Percentiles rank a stretch among this genome's conserved stretches.
phyloP scores from a whole-genome alignment of 768 basidiomycete species.

The Podaxis carcinomalis region DNA sequence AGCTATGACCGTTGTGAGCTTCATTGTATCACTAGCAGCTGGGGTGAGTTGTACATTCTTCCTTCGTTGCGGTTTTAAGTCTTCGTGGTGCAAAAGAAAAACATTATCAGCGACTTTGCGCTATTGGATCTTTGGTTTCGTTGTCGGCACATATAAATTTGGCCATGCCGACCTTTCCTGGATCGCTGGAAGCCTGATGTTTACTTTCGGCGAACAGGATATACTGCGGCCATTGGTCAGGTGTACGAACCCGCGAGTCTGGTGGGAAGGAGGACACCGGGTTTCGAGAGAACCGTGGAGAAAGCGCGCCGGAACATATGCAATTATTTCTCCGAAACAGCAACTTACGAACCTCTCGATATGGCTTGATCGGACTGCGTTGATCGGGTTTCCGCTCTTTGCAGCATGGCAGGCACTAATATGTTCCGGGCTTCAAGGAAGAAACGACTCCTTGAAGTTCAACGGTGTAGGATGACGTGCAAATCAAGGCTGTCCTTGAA shows the following conservation, averaged over 20 bases:
- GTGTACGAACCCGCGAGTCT: not conserved
- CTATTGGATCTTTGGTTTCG: not conserved
- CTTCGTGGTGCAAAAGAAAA: no score
- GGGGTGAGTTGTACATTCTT: not conserved
- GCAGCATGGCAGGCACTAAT: no score
- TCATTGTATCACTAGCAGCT: not conserved
- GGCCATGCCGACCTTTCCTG: not conserved
- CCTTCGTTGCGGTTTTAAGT: not conserved
- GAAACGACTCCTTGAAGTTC: no score
- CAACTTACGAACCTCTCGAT: not conserved
- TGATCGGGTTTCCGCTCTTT: no score
- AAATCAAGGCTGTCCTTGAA: no score
- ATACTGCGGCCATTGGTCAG: not conserved
- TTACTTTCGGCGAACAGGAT: not conserved
- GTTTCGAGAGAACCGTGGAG: not conserved
- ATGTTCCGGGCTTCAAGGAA: no score
- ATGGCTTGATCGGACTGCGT: not conserved
- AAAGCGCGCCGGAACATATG: not conserved
- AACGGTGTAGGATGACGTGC: no score
- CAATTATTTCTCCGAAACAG: not conserved
- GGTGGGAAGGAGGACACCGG: not conserved
- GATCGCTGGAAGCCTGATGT: not conserved
- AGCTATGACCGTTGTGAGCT: not conserved
- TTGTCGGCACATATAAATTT: not conserved
- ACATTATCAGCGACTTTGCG: no score